Evolutionary conservation across 1,284 basidiomycete genomes (phyloP).

Genomic region (Pholiota adiposa): DNA sequence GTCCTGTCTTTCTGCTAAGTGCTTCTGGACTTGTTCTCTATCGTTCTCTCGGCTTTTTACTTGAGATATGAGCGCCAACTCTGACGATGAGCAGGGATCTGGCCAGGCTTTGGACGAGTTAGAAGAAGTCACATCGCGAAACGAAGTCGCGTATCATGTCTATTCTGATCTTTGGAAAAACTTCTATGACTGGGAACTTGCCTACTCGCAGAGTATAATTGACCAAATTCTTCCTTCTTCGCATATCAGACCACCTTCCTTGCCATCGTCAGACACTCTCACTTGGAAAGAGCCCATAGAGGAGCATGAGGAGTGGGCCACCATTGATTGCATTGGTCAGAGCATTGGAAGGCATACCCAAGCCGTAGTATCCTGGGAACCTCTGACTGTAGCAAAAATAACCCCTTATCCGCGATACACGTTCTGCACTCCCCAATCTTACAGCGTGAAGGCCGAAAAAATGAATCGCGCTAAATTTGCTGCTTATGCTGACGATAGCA

Average conservation of each 20-base stretch:
- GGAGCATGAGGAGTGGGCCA: neutral
- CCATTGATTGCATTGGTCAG: conserved; percentile 6
- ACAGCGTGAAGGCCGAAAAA: conserved; percentile 20
- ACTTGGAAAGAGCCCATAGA: neutral
- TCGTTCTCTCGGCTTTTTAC: no score
- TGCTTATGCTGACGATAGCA: conserved; percentile 39
- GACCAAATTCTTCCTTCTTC: neutral
- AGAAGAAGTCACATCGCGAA: neutral
- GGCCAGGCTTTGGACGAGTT: no score
- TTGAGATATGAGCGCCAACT: no score
- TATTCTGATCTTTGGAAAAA: conserved; percentile 19
- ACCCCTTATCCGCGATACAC: conserved; percentile 32
- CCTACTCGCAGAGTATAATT: conserved; percentile 4
- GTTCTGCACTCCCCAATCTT: conserved; percentile 35
- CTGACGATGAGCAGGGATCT: no score
- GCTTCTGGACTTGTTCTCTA: no score
- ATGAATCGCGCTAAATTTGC: conserved; percentile 28
- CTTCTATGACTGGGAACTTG: conserved; percentile 24
- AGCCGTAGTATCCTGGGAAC: neutral
- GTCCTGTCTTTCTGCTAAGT: no score
- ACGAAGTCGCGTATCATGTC: conserved; percentile 15
- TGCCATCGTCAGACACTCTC: neutral
- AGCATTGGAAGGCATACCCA: neutral
- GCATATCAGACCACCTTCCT: neutral
- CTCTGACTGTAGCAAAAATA: neutral